Evolutionary conservation across 345 rosid species (phyloP).

Genomic region (Ailanthus altissimus): DNA sequence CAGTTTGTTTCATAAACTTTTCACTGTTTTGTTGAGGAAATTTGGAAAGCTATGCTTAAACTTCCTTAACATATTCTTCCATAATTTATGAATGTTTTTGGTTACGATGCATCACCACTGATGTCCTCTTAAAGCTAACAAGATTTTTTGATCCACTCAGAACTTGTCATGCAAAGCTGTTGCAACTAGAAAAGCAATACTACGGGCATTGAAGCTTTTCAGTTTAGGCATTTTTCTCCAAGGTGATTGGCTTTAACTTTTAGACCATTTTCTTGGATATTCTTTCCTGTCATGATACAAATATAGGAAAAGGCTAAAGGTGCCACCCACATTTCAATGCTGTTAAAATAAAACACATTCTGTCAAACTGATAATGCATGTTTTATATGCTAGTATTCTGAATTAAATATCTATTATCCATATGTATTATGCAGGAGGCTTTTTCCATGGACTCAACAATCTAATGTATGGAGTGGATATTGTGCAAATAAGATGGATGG

Average conservation of each 20-base stretch:
- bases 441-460: constrained; percentile 64
- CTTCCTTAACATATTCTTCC: background rate
- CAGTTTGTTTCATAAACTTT: background rate
- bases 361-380: constrained; percentile 2
- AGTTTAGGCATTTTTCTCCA: constrained; percentile 73
- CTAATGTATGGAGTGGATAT: constrained; percentile 68
- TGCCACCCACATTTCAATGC: background rate
- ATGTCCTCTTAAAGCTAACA: constrained; percentile 1
- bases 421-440: constrained; percentile 60
- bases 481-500: constrained; percentile 64
- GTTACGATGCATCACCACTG: background rate
- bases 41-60: background rate
- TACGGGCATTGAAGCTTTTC: constrained; percentile 61
- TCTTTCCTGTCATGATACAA: background rate
- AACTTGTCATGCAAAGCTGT: constrained; percentile 47
- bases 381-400: background rate
- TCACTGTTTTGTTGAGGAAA: background rate
- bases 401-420: constrained; percentile 11
- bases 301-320: background rate
- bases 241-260: constrained; percentile 42
- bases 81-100: background rate
- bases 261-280: background rate
- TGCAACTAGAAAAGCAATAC: constrained; percentile 70
- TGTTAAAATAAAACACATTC: background rate
- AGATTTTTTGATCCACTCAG: constrained; percentile 33